phyloP scores from a whole-genome alignment of 441 rosid species.

The Erysimum pusillum region DNA sequence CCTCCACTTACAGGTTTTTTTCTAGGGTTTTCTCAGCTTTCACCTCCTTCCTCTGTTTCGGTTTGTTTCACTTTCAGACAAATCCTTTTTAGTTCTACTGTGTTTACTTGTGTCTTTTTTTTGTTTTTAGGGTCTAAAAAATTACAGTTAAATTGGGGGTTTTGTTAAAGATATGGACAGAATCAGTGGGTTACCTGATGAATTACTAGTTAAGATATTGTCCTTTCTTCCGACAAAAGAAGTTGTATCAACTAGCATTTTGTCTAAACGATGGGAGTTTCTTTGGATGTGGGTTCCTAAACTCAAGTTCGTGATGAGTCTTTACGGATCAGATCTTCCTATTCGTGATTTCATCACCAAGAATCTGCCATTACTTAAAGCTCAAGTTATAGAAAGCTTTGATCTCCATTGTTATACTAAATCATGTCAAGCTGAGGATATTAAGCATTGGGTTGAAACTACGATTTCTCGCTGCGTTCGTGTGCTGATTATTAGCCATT shows the following conservation, averaged over 20 bases:
- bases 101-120: no score
- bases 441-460: background rate
- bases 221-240: background rate
- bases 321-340: background rate
- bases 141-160: no score
- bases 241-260: background rate
- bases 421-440: background rate
- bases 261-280: conserved; percentile 1
- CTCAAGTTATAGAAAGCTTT: background rate
- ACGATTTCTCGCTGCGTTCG: background rate
- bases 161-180: background rate
- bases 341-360: background rate
- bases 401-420: background rate
- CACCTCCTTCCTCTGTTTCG: background rate
- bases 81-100: background rate
- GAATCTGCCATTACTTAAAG: background rate
- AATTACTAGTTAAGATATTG: background rate
- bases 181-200: background rate
- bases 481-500: background rate
- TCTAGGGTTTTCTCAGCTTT: background rate
- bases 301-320: background rate
- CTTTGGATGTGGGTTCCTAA: background rate
- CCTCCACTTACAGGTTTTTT: background rate
- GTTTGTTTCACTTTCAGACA: background rate
- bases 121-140: background rate